Conservation (phyloP, 78 protist species). For the Cavenderia fasciculata region DNA sequence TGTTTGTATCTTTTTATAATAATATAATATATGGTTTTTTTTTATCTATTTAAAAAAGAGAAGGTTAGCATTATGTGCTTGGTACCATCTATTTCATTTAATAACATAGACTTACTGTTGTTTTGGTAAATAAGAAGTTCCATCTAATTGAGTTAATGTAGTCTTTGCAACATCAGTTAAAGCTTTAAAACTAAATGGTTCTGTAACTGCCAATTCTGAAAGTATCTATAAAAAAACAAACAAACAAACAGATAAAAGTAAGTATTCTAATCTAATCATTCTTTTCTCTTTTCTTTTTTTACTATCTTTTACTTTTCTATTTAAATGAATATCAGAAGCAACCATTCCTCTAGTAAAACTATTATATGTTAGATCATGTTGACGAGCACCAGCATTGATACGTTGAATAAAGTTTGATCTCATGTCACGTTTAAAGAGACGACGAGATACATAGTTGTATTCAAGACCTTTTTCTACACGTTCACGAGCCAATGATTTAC, state of each 20-base stretch:
- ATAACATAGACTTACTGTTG: too few relatives aligned
- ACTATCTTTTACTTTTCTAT: constrained; percentile 61
- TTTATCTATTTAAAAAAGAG: too few relatives aligned
- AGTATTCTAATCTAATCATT: neutral
- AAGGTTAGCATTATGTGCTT: too few relatives aligned
- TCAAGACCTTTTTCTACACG: constrained; percentile 67
- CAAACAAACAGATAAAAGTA: neutral
- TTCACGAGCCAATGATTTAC: constrained; percentile 70
- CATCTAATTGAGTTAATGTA: constrained; percentile 9
- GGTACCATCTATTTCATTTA: too few relatives aligned
- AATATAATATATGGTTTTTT: too few relatives aligned
- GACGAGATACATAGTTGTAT: constrained; percentile 63
- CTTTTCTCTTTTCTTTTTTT: neutral
- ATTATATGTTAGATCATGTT: constrained; percentile 52
- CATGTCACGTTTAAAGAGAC: constrained; percentile 53
- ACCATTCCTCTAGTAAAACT: constrained; percentile 43
- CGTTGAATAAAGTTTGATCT: constrained; percentile 61
- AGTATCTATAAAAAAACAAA: constrained; percentile 12
- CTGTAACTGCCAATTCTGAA: constrained; percentile 73
- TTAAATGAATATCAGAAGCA: constrained; percentile 44
- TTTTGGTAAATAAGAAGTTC: constrained; percentile 20
- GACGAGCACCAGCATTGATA: constrained; percentile 75
- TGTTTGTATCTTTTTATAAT: too few relatives aligned
- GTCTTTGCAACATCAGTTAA: constrained; percentile 34
- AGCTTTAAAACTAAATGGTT: constrained; percentile 81